Conservation (phyloP, 352 stramenopile genomes). For the Phytophthora hibernalis region DNA sequence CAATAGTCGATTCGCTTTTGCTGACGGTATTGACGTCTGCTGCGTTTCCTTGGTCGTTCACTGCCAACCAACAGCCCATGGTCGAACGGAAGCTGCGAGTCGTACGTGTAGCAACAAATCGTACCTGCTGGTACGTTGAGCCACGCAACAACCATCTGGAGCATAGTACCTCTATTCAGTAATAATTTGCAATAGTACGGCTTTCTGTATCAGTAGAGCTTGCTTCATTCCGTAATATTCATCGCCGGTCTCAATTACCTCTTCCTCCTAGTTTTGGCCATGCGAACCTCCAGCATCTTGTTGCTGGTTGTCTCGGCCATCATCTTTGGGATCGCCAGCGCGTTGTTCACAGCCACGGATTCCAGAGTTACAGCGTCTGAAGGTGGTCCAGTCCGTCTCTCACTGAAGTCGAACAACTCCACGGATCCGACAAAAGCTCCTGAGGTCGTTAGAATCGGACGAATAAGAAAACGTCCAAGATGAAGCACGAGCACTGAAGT, state of each 20-base stretch:
- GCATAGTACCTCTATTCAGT: too few relatives aligned
- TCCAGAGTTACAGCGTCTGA: background rate
- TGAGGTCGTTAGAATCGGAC: background rate
- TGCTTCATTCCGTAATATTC: background rate
- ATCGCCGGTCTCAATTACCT: background rate
- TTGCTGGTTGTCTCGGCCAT: background rate
- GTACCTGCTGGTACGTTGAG: too few relatives aligned
- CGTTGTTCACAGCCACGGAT: background rate
- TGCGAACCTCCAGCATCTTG: background rate
- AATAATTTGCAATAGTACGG: too few relatives aligned
- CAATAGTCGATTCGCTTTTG: too few relatives aligned
- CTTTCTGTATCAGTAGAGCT: too few relatives aligned
- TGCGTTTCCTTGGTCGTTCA: too few relatives aligned
- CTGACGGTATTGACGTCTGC: too few relatives aligned
- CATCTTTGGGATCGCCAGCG: background rate
- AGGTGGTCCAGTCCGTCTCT: background rate
- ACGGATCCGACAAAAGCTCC: background rate
- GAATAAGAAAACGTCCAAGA: background rate
- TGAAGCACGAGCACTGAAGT: background rate
- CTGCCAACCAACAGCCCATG: too few relatives aligned
- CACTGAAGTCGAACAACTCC: background rate
- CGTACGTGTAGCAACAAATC: too few relatives aligned
- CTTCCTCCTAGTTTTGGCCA: background rate
- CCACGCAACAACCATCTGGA: too few relatives aligned
- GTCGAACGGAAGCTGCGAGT: too few relatives aligned